Percentiles rank a stretch among this genome's conserved stretches.
Evolutionary conservation across 73 alveolate genomes (phyloP).

Genomic region (Stentor coeruleus): DNA sequence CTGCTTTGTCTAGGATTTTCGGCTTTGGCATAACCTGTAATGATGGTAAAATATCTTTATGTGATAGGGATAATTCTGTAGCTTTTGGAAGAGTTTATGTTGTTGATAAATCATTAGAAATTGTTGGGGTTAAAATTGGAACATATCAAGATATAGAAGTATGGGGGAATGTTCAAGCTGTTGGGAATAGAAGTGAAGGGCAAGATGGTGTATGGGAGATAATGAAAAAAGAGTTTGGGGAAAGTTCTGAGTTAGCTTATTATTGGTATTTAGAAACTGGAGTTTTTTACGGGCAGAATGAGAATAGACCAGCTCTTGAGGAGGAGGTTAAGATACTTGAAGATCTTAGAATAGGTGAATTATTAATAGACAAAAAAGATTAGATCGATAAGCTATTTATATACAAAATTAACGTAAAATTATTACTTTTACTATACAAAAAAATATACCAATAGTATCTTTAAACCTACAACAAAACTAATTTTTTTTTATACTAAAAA

Average conservation of each 20-base stretch:
- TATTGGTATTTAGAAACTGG: not conserved
- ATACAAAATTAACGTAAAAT: too few species aligned
- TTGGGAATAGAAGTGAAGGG: not conserved
- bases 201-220: not conserved
- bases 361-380: not conserved
- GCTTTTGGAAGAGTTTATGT: constrained; percentile 1
- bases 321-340: not conserved
- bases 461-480: too few species aligned
- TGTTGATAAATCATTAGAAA: not conserved
- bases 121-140: not conserved
- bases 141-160: not conserved
- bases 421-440: too few species aligned
- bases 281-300: not conserved
- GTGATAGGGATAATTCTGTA: not conserved
- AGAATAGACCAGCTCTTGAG: not conserved
- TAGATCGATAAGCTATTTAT: too few species aligned
- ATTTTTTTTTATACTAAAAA: too few species aligned
- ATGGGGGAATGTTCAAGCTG: not conserved
- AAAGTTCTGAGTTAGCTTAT: not conserved
- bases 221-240: not conserved
- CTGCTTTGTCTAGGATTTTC: not conserved
- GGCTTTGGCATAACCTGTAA: not conserved
- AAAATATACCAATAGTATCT: too few species aligned
- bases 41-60: not conserved
- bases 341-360: too few species aligned